Evolutionary conservation across 2,329 filamentous ascomycete species (phyloP), one percentile per base, ranked within the genome.

Genomic region (Penicillium aurantiogriseum): DNA sequence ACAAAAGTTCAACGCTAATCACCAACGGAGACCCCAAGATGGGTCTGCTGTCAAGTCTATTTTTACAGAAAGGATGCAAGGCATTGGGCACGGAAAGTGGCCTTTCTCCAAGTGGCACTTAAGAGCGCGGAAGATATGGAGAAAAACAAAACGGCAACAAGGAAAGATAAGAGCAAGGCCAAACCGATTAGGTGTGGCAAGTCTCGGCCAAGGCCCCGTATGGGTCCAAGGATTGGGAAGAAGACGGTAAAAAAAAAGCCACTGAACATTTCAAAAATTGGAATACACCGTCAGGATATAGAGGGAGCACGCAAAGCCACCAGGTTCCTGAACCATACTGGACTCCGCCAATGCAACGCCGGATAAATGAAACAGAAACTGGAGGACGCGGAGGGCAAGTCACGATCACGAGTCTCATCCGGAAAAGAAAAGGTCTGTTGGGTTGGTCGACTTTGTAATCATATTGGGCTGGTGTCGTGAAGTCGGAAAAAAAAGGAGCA

Each of bases 271-370:
- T 51, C 51, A 51, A 55, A 61, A 53, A 51, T 54, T 31, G 36
- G 35, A 17, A 40, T 56, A 56, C 49, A 49, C 54, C 54, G 51
- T 57, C 64, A 62, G 65, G 61, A 67, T 67, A 68, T 65, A 63
- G 48, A 63, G 46, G 62, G 62, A 59, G 63, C 55, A 68, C 61
- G 67, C 54, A 63, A 70, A 70, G 67, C 66, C 64, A 65, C 66
- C 57, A 57, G 57, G 65, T 68, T 70, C 67, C 63, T 71, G 70
- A 67, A 67, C 70, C 68, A 61, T 67, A 70, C 63, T 62, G 63
- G 66, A 68, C 67, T 69, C 66, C 69, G 63, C 69, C 69, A 68
- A 71, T 72, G 67, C 67, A 74, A 73, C 71, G 70, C 71, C 71
- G 65, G 66, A 70, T 61, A 69, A 69, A 70, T 69, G 64, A 71